These are phyloP conservation scores for Hypoxylon sp. DNA, from an alignment of 2,329 filamentous ascomycete species.

Conservation along the genomic window DNA sequence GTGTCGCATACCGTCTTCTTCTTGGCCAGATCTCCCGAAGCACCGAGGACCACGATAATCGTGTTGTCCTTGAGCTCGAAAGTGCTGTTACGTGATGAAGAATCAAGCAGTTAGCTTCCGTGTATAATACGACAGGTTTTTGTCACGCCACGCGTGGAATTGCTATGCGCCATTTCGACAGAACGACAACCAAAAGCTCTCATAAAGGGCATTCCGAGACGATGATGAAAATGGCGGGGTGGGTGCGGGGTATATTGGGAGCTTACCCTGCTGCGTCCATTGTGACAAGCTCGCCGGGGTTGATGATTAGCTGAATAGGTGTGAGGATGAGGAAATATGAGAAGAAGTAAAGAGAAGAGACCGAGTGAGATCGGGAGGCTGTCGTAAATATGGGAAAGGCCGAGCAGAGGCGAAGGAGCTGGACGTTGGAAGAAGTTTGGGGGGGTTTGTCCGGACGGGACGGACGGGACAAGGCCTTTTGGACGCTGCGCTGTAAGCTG, in stretches of 20 bases:
- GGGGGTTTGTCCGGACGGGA: conserved; percentile 26
- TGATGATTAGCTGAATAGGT: conserved; percentile 3
- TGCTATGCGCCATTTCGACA: background rate
- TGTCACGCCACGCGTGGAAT: background rate
- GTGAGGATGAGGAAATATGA: background rate
- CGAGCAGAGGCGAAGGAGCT: conserved; percentile 11
- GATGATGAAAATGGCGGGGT: conserved; percentile 46
- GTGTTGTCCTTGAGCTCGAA: conserved; percentile 99
- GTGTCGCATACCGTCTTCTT: conserved; percentile 88
- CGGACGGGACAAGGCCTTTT: conserved; percentile 21
- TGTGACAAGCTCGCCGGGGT: conserved; percentile 30
- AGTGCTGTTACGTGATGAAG: conserved; percentile 61
- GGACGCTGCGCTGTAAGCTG: conserved; percentile 5
- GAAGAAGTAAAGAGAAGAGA: conserved; percentile 8
- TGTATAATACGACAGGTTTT: conserved; percentile 27
- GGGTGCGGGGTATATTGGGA: conserved; percentile 41
- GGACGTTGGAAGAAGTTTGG: conserved; percentile 24
- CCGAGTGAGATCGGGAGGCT: conserved; percentile 13
- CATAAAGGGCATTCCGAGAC: conserved; percentile 16
- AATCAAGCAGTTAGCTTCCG: conserved; percentile 51
- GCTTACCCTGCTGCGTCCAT: conserved; percentile 48
- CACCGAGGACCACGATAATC: conserved; percentile 93
- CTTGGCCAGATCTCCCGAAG: conserved; percentile 97
- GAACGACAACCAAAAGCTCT: conserved; percentile 16
- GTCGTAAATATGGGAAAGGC: conserved; percentile 22